A percentile compares a stretch with the other conserved stretches of the same genome.
phyloP scores from a whole-genome alignment of 208 protist species.

The Herpetomonas tarakana region DNA sequence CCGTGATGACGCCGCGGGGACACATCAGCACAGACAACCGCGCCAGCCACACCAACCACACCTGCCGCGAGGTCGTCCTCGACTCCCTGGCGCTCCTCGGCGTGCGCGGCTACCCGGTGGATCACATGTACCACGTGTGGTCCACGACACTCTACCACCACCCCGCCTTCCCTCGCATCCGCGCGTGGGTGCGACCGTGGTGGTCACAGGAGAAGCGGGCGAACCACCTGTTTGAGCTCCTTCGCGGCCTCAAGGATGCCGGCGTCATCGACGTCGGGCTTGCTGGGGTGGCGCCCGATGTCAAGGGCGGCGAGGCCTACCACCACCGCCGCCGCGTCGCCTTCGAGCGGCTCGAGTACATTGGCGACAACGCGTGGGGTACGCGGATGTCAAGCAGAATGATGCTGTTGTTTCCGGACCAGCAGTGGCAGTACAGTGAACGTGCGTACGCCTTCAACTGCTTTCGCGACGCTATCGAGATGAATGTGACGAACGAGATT shows the following conservation, averaged over 20 bases:
- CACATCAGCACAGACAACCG: constrained; percentile 42
- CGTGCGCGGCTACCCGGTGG: constrained; percentile 72
- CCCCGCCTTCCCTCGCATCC: constrained; percentile 49
- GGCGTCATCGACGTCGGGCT: constrained; percentile 61
- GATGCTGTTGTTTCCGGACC: constrained; percentile 68
- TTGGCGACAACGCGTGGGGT: constrained; percentile 82
- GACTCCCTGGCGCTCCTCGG: constrained; percentile 58
- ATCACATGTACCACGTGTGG: constrained; percentile 65
- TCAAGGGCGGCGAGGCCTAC: constrained; percentile 2
- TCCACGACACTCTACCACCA: constrained; percentile 47
- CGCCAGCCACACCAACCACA: constrained; percentile 49
- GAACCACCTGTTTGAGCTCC: constrained; percentile 25
- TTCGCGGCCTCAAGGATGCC: constrained; percentile 36
- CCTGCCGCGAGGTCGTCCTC: constrained; percentile 62
- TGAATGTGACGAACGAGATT: constrained; percentile 81
- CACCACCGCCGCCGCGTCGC: constrained; percentile 61
- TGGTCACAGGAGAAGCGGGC: constrained; percentile 56
- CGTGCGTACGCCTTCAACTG: constrained; percentile 49
- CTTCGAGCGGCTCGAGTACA: constrained; percentile 84
- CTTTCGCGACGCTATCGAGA: constrained; percentile 69
- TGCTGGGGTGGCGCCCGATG: constrained; percentile 11
- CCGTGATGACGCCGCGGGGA: constrained; percentile 8
- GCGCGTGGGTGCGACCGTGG: constrained; percentile 23
- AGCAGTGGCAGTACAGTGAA: constrained; percentile 77
- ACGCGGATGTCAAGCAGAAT: constrained; percentile 59